Evolutionary conservation across 225 moss, liverwort and hornwort genomes (phyloP), one percentile per base, ranked within the genome.

Genomic region (Physcomitrium patens): DNA sequence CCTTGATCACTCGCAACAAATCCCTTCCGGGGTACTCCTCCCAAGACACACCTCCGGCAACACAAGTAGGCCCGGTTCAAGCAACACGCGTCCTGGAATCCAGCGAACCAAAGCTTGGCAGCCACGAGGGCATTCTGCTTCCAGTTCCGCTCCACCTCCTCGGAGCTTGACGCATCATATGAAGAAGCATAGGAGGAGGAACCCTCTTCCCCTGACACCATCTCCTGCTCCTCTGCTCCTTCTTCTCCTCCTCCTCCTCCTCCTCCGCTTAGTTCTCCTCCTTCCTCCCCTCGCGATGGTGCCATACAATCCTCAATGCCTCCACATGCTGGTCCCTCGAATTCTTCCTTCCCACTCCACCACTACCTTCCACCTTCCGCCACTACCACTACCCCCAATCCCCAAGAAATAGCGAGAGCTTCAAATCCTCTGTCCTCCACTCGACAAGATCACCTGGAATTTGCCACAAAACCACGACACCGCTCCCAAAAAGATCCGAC

Each of bases 1-100:
- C 70, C 65, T 46, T 15, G 20, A 15, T n/a, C 46, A 43, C 6
- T 11, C 44, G 27, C 44, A 59, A 28, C 19, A 43, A 20, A 23
- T 8, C 48, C 22, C 3, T 26, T 16, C 80, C 23, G 2, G 31
- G 31, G 28, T 55, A 58, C 57, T n/a, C 24, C 24, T 41, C 0
- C 2, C 67, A 3, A 45, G 3, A 70, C 81, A 18, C 69, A 90
- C 90, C 90, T 85, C 50, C 85, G 84, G 44, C 90, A 90, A 61
- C 78, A 83, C 10, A 73, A 67, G 60, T 82, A 82, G 43, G 90
- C 87, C 31, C 90, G 82, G 64, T 85, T 70, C 72, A 90, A 76
- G 84, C 87, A 90, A 77, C 87, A 85, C 58, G 90, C 87, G 60
- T 90, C 90, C 79, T 67, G 65, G 80, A 87, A 90, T 47, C 90